phyloP scores from a whole-genome alignment of 2,329 filamentous ascomycete genomes.

The Colletotrichum sp. region DNA sequence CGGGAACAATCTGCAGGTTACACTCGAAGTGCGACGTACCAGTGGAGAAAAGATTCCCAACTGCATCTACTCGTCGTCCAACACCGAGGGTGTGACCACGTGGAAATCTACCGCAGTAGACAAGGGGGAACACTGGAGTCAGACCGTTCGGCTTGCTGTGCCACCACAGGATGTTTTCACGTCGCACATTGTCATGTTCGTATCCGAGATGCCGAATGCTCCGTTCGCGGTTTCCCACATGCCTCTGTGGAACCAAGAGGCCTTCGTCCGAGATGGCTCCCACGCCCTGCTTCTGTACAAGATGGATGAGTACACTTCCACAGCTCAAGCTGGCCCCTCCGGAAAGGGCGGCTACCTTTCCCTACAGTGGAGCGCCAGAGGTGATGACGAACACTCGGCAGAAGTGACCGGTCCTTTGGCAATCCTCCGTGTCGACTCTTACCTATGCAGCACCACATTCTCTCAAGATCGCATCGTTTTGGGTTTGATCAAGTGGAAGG shows the following conservation, averaged over 20 bases:
- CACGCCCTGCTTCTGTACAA: conserved; percentile 86
- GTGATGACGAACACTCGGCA: conserved; percentile 70
- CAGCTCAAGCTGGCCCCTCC: conserved; percentile 60
- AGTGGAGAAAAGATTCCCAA: conserved; percentile 84
- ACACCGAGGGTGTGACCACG: conserved; percentile 77
- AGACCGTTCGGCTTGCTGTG: conserved; percentile 84
- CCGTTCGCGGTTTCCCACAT: conserved; percentile 93
- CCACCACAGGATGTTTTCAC: conserved; percentile 79
- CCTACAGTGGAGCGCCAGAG: conserved; percentile 77
- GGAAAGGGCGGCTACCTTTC: conserved; percentile 88
- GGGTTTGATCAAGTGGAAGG: conserved; percentile 85
- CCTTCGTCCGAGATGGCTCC: conserved; percentile 85
- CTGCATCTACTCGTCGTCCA: conserved; percentile 88
- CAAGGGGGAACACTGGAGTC: conserved; percentile 83
- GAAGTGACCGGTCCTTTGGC: conserved; percentile 83
- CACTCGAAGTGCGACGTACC: conserved; percentile 82
- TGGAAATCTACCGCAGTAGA: conserved; percentile 88
- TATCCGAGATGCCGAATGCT: conserved; percentile 84
- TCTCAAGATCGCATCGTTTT: conserved; percentile 90
- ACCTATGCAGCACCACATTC: conserved; percentile 91
- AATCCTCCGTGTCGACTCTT: conserved; percentile 79
- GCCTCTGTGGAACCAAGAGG: conserved; percentile 90
- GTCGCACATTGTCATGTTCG: conserved; percentile 86
- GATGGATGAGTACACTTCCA: conserved; percentile 89
- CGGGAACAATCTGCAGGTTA: conserved; percentile 82